Conservation (phyloP, 306 rosid genomes). For the Crataegus laevigata region DNA sequence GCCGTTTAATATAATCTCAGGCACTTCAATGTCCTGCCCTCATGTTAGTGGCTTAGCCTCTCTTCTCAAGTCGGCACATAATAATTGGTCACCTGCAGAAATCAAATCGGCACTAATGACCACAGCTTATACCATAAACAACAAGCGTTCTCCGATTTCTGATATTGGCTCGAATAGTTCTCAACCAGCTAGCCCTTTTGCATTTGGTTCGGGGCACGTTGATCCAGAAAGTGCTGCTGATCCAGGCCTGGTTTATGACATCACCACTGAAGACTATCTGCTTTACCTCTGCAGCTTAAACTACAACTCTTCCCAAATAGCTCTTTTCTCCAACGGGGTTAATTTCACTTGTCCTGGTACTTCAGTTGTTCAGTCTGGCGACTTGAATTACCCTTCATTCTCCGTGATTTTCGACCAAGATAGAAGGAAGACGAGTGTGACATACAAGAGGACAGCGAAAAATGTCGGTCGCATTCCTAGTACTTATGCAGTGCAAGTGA, state of each 20-base stretch:
- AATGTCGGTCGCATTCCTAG: conserved; percentile 47
- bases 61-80: conserved; percentile 39
- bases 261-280: conserved; percentile 36
- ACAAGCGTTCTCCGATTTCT: conserved; percentile 31
- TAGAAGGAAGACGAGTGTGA: conserved; percentile 16
- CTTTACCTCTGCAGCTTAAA: conserved; percentile 53
- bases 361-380: conserved; percentile 26
- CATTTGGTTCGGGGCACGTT: conserved; percentile 67
- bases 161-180: conserved; percentile 24
- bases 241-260: conserved; percentile 64
- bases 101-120: conserved; percentile 77
- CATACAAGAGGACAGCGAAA: conserved; percentile 49
- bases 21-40: conserved; percentile 85
- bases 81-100: conserved; percentile 59
- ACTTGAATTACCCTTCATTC: conserved; percentile 72
- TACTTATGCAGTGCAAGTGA: conserved; percentile 41
- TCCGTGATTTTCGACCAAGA: conserved; percentile 28
- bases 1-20: conserved; percentile 52
- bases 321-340: conserved; percentile 28
- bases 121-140: conserved; percentile 49
- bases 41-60: conserved; percentile 73
- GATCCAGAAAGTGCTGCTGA: conserved; percentile 58
- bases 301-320: conserved; percentile 45
- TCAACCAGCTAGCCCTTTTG: conserved; percentile 43
- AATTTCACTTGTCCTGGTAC: conserved; percentile 29